phyloP scores from a whole-genome alignment of 352 stramenopile species.

The Globisporangium paddicum region DNA sequence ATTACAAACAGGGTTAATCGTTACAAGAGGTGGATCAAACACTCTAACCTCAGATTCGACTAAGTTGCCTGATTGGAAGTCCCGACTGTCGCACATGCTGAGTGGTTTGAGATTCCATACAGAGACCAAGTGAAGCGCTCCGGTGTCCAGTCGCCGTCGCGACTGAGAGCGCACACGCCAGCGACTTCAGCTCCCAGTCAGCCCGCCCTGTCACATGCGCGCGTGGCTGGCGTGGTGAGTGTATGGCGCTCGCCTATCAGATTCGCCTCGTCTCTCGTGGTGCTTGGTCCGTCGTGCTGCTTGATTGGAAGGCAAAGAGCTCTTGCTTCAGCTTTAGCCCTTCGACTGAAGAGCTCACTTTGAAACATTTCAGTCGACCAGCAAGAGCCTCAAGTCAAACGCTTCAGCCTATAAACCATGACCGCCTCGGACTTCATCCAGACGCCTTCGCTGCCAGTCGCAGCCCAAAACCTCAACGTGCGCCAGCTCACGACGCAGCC shows the following conservation, averaged over 20 bases:
- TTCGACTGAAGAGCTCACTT: not conserved
- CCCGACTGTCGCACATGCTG: not conserved
- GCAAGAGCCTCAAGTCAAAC: not conserved
- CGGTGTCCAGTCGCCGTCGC: not conserved
- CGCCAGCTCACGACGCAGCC: not conserved
- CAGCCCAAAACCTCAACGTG: not conserved
- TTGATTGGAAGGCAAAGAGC: slow-evolving; percentile 3
- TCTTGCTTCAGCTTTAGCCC: not conserved
- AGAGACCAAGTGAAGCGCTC: not conserved
- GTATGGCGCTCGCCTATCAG: not conserved
- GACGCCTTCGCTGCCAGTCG: not conserved
- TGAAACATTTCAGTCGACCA: not conserved
- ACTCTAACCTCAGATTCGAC: not conserved
- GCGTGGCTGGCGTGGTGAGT: not conserved
- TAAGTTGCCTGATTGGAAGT: slow-evolving; percentile 2
- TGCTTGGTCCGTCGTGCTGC: not conserved
- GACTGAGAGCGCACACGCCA: not conserved
- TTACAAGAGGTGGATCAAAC: not conserved
- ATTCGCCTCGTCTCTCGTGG: not conserved
- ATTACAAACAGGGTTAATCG: too few relatives aligned
- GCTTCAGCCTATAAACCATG: too few relatives aligned
- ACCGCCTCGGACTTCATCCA: slow-evolving; percentile 6
- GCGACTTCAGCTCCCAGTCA: not conserved
- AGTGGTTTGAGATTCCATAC: not conserved
- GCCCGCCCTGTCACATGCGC: not conserved